Base-by-base conservation (phyloP, 306 rosid species). In the Malus asiatica region DNA sequence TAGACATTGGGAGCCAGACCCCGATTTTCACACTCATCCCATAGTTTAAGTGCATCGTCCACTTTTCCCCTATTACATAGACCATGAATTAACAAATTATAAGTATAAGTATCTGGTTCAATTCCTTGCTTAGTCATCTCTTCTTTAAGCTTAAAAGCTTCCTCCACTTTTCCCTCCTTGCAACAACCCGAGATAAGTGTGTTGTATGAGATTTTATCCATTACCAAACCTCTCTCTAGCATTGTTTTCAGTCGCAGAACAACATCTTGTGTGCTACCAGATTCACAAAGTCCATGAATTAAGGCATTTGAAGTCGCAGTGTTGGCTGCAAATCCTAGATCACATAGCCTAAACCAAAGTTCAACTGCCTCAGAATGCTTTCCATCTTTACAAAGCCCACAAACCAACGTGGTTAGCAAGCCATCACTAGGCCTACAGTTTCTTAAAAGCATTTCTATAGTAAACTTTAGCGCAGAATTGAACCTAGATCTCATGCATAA, bases 191-290 rank as follows among this genome's bases (percentile, higher is more conserved):
- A 82, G 62, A 91, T 89, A 73, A 91, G 89, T 40, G 88, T 86
- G 84, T 91, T 91, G 82, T 84, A 91, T 12, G 97, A 86, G 72
- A 86, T 86, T 18, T 30, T 83, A 87, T 91, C 94, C 64, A 87
- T 38, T 32, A 84, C 46, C 69, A 89, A 80, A 70, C 89, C 92
- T 80, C 83, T 87, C 69, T 82, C 84, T 33, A 84, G 74, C 94
- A 91, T 91, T 75, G 77, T 66, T 65, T 84, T 77, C 52, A 83
- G 69, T 40, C 82, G 48, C 29, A 44, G 30, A 30, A 83, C 76
- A 64, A 80, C 88, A 72, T 81, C 89, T 72, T 83, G 74, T 88
- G 86, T 83, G 77, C 82, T 73, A 69, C 79, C 87, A 57, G 74
- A 82, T 66, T 65, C 84, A 78, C 92, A 86, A 73, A 91, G 90